Evolutionary conservation across 768 basidiomycete genomes (phyloP).

Genomic region (Lactarius evosmus): DNA sequence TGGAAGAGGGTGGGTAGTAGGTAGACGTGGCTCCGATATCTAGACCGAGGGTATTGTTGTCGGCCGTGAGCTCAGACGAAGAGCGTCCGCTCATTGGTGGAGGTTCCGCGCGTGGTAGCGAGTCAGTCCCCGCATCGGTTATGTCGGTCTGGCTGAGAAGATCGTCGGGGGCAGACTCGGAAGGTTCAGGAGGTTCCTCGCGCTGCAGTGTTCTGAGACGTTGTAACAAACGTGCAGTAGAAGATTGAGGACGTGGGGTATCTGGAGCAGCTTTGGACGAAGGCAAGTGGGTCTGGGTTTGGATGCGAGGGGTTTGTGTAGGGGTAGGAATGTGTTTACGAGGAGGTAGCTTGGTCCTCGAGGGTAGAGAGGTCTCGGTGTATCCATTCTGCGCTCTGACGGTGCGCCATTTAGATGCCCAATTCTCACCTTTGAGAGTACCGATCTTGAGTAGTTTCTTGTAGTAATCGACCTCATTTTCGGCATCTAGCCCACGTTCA

Average conservation of each 20-base stretch:
- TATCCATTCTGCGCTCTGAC: conserved; percentile 59
- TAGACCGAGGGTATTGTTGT: conserved; percentile 34
- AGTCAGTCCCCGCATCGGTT: conserved; percentile 15
- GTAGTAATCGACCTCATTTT: conserved; percentile 76
- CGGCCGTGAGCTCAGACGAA: conserved; percentile 24
- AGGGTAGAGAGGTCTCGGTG: conserved; percentile 27
- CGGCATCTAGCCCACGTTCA: conserved; percentile 71
- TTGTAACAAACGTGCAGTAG: conserved; percentile 24
- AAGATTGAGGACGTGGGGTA: conserved; percentile 8
- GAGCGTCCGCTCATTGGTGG: background rate
- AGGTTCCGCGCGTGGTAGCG: background rate
- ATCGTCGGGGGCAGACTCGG: conserved; percentile 18
- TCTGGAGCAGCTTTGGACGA: conserved; percentile 3
- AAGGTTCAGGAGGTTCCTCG: conserved; percentile 2
- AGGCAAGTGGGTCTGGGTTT: conserved; percentile 6
- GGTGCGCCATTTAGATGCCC: conserved; percentile 77
- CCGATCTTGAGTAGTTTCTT: conserved; percentile 80
- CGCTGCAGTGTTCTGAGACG: conserved; percentile 24
- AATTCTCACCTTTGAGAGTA: conserved; percentile 73
- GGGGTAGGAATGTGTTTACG: conserved; percentile 14
- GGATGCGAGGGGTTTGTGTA: background rate
- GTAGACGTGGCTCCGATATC: conserved; percentile 28
- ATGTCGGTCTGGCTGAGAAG: conserved; percentile 16
- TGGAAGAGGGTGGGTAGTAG: conserved; percentile 9
- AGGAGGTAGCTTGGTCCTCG: conserved; percentile 8